phyloP scores from a whole-genome alignment of 148 eudicot genomes.

The Camellia lanceoleosa region DNA sequence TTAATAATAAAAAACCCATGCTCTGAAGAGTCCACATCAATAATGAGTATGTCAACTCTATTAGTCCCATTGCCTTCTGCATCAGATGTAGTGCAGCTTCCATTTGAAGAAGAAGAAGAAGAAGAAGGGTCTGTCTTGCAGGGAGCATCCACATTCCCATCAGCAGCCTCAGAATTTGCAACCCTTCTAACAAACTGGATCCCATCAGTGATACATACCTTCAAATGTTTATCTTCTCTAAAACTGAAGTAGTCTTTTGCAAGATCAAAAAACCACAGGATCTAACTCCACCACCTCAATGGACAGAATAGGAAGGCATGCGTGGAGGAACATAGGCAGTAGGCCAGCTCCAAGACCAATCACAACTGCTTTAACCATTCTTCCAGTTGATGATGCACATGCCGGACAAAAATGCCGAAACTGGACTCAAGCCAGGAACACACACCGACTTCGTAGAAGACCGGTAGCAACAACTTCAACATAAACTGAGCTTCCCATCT shows the following conservation, averaged over 20 bases:
- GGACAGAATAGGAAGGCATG: slow-evolving; percentile 49
- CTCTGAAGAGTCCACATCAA: slow-evolving; percentile 97
- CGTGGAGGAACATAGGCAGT: slow-evolving; percentile 86
- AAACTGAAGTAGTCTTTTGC: slow-evolving; percentile 72
- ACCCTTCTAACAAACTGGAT: slow-evolving; percentile 57
- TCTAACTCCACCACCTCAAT: slow-evolving; percentile 88
- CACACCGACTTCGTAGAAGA: too few species aligned
- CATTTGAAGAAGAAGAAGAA: slow-evolving; percentile 24
- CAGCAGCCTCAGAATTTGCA: slow-evolving; percentile 21
- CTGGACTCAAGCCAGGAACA: too few species aligned
- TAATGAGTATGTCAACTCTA: slow-evolving; percentile 57
- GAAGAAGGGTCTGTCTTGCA: slow-evolving; percentile 2
- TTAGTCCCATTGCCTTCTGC: slow-evolving; percentile 16
- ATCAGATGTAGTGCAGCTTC: slow-evolving; percentile 13
- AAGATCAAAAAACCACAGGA: slow-evolving; percentile 63
- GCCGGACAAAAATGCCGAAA: too few species aligned
- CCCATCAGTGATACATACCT: slow-evolving; percentile 90
- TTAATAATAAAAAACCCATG: too few species aligned
- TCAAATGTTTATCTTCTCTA: slow-evolving; percentile 62
- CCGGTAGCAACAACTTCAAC: too few species aligned
- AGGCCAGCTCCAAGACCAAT: slow-evolving; percentile 98
- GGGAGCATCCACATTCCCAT: slow-evolving; percentile 13
- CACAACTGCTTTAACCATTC: slow-evolving; percentile 69
- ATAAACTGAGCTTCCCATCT: too few species aligned
- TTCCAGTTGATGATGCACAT: too few species aligned